Conservation (phyloP, 768 basidiomycete species). For the Russula lepida region DNA sequence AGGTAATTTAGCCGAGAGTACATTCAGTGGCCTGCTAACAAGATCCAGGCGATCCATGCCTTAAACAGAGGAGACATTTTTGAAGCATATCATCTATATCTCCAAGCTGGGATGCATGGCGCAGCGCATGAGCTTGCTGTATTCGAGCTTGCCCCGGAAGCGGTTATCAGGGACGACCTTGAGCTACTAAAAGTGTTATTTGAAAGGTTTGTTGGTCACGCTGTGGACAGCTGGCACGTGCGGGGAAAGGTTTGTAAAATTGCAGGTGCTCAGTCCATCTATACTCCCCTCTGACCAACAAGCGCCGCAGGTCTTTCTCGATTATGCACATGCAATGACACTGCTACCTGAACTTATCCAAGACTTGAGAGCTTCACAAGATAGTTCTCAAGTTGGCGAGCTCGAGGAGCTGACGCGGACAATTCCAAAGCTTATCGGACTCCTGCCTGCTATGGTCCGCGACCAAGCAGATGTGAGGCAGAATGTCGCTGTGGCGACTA, state of each 20-base stretch:
- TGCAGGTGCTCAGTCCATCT: not conserved
- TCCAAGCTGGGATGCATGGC: conserved; percentile 59
- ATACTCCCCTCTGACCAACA: not conserved
- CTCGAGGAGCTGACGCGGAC: conserved; percentile 52
- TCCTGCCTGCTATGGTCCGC: conserved; percentile 60
- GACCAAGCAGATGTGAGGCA: conserved; percentile 54
- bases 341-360: conserved; percentile 46
- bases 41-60: conserved; percentile 54
- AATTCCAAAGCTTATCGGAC: conserved; percentile 55
- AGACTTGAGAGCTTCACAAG: conserved; percentile 21
- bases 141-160: conserved; percentile 81
- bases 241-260: conserved; percentile 56
- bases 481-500: conserved; percentile 61
- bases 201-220: conserved; percentile 46
- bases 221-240: conserved; percentile 69
- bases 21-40: conserved; percentile 3
- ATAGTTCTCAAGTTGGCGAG: conserved; percentile 42
- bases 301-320: conserved; percentile 49
- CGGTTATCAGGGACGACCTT: conserved; percentile 50
- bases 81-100: conserved; percentile 68
- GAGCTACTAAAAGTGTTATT: conserved; percentile 65
- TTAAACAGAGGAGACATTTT: conserved; percentile 54
- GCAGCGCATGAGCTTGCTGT: conserved; percentile 81
- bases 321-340: conserved; percentile 59
- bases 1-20: conserved; percentile 39